A percentile compares a stretch with the other conserved stretches of the same genome.
These are phyloP conservation scores for Salvia splendens DNA, from an alignment of 257 asterid species.

Conservation along the genomic window DNA sequence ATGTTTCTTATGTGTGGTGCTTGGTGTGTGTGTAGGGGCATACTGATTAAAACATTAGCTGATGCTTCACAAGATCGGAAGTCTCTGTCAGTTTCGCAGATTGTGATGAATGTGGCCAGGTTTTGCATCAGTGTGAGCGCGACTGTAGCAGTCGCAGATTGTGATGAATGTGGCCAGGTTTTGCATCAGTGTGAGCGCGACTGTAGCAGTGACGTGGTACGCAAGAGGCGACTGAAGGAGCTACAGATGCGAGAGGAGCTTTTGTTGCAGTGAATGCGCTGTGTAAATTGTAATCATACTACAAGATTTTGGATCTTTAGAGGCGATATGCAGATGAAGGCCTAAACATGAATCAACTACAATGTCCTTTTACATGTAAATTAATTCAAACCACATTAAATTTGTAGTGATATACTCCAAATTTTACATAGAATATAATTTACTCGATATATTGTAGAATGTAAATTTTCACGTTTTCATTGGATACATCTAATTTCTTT, in stretches of 20 bases:
- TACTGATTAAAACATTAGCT: conserved; percentile 70
- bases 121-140: conserved; percentile 56
- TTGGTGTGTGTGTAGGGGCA: conserved; percentile 52
- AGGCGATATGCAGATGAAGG: no score
- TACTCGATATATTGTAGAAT: no score
- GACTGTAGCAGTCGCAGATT: conserved; percentile 61
- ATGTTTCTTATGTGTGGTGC: no score
- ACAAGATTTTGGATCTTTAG: no score
- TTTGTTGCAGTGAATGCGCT: conserved; percentile 47
- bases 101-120: conserved; percentile 58
- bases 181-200: conserved; percentile 51
- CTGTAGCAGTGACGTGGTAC: conserved; percentile 66
- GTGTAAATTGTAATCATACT: no score
- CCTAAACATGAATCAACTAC: no score
- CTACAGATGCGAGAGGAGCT: conserved; percentile 67
- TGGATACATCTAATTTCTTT: no score
- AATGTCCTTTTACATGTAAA: no score
- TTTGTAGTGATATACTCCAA: no score
- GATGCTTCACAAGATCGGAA: conserved; percentile 65
- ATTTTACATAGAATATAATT: no score
- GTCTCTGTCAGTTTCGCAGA: conserved; percentile 53
- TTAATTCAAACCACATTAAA: no score
- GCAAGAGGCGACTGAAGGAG: conserved; percentile 67
- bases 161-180: conserved; percentile 63
- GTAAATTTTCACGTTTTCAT: no score